Conservation (phyloP, 495 filamentous ascomycete genomes). For the Penicillium cinerascens region DNA sequence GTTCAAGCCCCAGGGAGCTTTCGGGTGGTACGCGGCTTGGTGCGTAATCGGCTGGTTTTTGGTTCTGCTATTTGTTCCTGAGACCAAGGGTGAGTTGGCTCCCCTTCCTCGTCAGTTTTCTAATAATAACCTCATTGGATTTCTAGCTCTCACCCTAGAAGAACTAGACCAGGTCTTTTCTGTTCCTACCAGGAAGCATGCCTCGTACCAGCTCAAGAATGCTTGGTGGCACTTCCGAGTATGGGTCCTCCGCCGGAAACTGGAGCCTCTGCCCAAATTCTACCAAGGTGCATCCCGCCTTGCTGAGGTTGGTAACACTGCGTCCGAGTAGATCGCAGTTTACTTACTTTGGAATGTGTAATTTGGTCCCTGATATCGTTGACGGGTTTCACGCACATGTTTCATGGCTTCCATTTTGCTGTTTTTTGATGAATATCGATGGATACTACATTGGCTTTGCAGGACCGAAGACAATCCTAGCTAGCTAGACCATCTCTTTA, state of each 20-base stretch:
- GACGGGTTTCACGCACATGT: too few species aligned
- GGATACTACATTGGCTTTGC: too few species aligned
- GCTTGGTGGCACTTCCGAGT: conserved; percentile 50
- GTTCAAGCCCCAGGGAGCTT: conserved; percentile 55
- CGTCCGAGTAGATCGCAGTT: conserved; percentile 2
- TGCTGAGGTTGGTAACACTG: conserved; percentile 32
- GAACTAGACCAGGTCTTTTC: conserved; percentile 54
- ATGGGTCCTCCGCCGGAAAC: conserved; percentile 47
- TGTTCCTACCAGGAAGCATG: conserved; percentile 47
- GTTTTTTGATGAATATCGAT: too few species aligned
- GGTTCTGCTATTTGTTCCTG: conserved; percentile 49
- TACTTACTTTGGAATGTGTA: background rate
- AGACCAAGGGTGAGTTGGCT: conserved; percentile 51
- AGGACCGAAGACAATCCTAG: too few species aligned
- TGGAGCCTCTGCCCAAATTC: conserved; percentile 42
- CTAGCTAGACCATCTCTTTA: too few species aligned
- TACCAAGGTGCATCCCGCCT: conserved; percentile 37
- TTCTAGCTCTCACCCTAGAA: conserved; percentile 44
- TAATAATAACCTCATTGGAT: conserved; percentile 3
- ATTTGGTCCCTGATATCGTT: background rate
- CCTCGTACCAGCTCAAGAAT: conserved; percentile 45
- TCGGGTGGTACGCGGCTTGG: conserved; percentile 59
- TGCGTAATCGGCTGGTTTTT: conserved; percentile 38
- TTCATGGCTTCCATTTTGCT: too few species aligned
- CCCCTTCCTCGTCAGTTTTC: background rate